Evolutionary conservation across 2,329 filamentous ascomycete species (phyloP).

Genomic region (Metarhizium guizhouense): DNA sequence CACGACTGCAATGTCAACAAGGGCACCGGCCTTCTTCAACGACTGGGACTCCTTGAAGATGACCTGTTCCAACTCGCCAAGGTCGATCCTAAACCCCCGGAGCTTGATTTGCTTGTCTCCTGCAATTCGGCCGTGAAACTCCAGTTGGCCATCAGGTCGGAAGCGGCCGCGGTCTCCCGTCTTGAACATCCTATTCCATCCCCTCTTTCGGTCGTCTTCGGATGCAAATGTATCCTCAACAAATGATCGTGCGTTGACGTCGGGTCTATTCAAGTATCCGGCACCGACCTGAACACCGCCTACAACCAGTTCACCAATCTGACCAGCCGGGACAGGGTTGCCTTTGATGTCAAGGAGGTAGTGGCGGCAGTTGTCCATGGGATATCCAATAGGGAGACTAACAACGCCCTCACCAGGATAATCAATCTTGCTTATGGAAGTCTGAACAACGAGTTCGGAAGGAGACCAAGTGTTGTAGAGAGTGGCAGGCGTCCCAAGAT

Average conservation of each 20-base stretch:
- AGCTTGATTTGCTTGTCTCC: constrained; percentile 29
- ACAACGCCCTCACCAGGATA: constrained; percentile 9
- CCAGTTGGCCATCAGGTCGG: constrained; percentile 25
- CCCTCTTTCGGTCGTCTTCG: constrained; percentile 12
- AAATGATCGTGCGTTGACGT: constrained; percentile 42
- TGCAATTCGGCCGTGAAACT: constrained; percentile 25
- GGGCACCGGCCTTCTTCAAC: constrained; percentile 3
- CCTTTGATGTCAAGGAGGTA: constrained; percentile 28
- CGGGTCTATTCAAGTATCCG: constrained; percentile 28
- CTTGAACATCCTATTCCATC: constrained; percentile 28
- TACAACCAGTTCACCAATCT: constrained; percentile 32
- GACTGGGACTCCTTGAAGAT: constrained; percentile 13
- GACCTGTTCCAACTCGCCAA: constrained; percentile 26
- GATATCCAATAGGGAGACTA: constrained; percentile 14
- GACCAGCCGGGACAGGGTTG: constrained; percentile 28
- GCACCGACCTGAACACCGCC: constrained; percentile 31
- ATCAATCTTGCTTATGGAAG: constrained; percentile 11
- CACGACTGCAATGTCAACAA: constrained; percentile 13
- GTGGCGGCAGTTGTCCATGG: constrained; percentile 21
- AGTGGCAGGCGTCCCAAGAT: constrained; percentile 13
- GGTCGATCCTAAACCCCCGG: constrained; percentile 25
- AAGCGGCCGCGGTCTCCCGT: constrained; percentile 34
- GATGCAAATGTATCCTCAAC: constrained; percentile 13
- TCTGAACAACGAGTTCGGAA: constrained; percentile 15
- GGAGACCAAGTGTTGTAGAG: constrained; percentile 16